phyloP scores from a whole-genome alignment of 1,284 basidiomycete genomes.

The Heterobasidion parviporum region DNA sequence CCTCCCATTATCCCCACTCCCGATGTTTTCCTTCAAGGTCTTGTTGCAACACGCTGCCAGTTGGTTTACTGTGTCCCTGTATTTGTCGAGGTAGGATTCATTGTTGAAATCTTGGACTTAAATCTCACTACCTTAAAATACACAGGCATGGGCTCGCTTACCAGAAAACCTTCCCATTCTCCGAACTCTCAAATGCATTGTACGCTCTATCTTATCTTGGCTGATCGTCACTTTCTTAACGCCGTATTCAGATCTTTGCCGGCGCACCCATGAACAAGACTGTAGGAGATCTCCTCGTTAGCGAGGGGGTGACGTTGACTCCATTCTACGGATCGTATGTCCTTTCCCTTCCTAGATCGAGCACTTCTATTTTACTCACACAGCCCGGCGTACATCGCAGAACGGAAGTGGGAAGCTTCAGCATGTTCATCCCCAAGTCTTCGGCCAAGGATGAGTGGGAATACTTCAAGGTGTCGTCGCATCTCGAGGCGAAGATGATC shows the following conservation, averaged over 20 bases:
- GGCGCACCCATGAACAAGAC: conserved; percentile 13
- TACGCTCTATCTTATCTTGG: conserved; percentile 6
- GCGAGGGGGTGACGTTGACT: conserved; percentile 7
- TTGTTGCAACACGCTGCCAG: conserved; percentile 12
- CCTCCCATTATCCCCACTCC: conserved; percentile 18
- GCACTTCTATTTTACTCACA: not conserved
- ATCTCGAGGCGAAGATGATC: conserved; percentile 4
- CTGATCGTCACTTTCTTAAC: too few species aligned
- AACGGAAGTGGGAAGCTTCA: conserved; percentile 4
- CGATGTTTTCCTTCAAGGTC: conserved; percentile 14
- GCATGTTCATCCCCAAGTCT: not conserved
- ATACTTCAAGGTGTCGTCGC: conserved; percentile 9
- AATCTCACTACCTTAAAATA: not conserved
- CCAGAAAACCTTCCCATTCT: conserved; percentile 8
- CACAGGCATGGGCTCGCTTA: conserved; percentile 12
- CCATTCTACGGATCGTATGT: conserved; percentile 12
- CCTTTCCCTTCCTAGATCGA: too few species aligned
- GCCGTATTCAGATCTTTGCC: conserved; percentile 6
- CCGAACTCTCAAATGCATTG: not conserved
- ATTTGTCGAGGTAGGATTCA: conserved; percentile 19
- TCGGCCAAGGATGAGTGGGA: conserved; percentile 10
- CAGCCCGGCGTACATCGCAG: not conserved
- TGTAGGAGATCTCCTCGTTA: conserved; percentile 10
- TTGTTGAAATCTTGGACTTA: not conserved
- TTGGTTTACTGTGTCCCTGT: conserved; percentile 18